Percentiles rank a stretch among this genome's conserved stretches.
Conservation (phyloP, 2,329 filamentous ascomycete genomes). For the Hypomyces perniciosus region DNA sequence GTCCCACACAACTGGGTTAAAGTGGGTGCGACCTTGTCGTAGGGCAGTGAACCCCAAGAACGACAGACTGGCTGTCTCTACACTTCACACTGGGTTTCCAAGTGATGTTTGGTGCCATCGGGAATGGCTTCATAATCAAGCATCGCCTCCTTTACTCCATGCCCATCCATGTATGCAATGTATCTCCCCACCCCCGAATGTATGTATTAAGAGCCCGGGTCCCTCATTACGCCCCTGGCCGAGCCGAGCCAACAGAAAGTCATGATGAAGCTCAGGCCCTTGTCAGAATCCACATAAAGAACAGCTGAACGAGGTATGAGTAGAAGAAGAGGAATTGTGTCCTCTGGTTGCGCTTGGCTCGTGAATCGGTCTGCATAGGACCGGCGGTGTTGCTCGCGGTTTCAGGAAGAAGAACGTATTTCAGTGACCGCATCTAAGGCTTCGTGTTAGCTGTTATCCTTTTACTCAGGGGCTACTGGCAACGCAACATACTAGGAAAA, state of each 20-base stretch:
- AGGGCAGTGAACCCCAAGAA: no score
- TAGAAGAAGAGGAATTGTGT: conserved; percentile 93
- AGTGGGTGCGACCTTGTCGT: no score
- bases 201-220: no score
- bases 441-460: conserved; percentile 6
- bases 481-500: conserved; percentile 69
- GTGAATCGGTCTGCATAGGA: conserved; percentile 65
- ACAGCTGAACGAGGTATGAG: conserved; percentile 86
- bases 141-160: no score
- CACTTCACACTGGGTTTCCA: no score
- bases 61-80: no score
- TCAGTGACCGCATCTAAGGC: conserved; percentile 76
- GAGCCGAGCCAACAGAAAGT: background rate
- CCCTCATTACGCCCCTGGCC: no score
- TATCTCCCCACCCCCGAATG: no score
- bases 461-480: background rate
- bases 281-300: conserved; percentile 81
- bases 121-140: no score
- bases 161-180: no score
- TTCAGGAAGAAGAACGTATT: conserved; percentile 92
- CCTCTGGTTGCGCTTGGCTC: conserved; percentile 77
- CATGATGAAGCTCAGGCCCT: conserved; percentile 28
- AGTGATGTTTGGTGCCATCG: no score
- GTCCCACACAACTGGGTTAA: no score
- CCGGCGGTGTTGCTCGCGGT: conserved; percentile 59